These are phyloP conservation scores for Aurinia saxatilis DNA, from an alignment of 345 rosid genomes.

Conservation along the genomic window DNA sequence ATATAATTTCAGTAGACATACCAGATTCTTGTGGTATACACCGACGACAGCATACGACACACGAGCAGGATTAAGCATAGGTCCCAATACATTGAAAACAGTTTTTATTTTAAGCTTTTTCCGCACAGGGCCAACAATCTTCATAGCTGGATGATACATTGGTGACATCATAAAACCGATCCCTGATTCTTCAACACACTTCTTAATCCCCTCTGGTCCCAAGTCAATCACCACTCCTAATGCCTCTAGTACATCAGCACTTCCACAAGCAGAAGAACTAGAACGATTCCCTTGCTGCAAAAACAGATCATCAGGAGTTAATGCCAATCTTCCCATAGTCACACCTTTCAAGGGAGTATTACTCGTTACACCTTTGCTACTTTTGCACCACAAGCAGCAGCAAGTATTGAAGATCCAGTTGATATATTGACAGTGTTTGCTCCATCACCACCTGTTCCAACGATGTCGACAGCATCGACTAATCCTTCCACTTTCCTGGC, in stretches of 20 bases:
- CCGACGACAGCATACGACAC: slow-evolving; percentile 91
- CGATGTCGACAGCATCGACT: slow-evolving; percentile 70
- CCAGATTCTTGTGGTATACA: slow-evolving; percentile 71
- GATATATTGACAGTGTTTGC: slow-evolving; percentile 93
- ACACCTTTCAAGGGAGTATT: background rate
- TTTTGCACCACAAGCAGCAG: slow-evolving; percentile 95
- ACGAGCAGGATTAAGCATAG: slow-evolving; percentile 82
- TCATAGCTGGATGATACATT: slow-evolving; percentile 87
- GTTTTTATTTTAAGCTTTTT: slow-evolving; percentile 80
- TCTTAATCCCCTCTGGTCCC: slow-evolving; percentile 68
- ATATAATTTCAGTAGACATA: slow-evolving; percentile 26
- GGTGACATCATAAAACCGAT: slow-evolving; percentile 94
- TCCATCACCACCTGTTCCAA: slow-evolving; percentile 96
- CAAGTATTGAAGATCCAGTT: slow-evolving; percentile 85
- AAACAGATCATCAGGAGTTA: background rate
- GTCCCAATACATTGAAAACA: slow-evolving; percentile 82
- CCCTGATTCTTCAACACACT: slow-evolving; percentile 79
- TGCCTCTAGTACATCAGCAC: slow-evolving; percentile 90
- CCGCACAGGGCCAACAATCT: slow-evolving; percentile 77
- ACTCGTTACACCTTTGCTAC: slow-evolving; percentile 67
- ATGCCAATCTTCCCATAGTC: background rate
- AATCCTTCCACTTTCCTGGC: slow-evolving; percentile 77
- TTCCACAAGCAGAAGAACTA: slow-evolving; percentile 98
- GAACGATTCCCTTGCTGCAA: slow-evolving; percentile 93
- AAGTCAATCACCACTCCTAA: slow-evolving; percentile 71